Base-by-base conservation (phyloP, 352 stramenopile species). In the Globisporangium heterothallicum region DNA sequence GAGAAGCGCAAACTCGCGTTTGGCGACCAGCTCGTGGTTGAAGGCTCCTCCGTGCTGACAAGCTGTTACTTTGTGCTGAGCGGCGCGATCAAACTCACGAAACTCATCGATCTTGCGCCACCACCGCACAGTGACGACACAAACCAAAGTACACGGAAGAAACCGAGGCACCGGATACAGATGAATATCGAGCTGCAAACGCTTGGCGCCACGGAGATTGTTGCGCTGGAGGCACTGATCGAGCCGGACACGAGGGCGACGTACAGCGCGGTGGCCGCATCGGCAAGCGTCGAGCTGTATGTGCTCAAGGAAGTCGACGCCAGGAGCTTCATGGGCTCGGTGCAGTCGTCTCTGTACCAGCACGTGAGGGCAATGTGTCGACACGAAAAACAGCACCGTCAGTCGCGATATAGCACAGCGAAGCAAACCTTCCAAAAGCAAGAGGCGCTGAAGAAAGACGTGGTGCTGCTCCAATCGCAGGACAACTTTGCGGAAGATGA, bases 1-100 rank as follows among this genome's bases (percentile, higher is more conserved):
- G 63, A 78, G 50, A 70, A 78, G 46, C 63, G 63, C 13, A 55
- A 70, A 34, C 59, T 83, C 24, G 58, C 59, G 25, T 86, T 79
- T 49, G 72, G 72, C 19, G 57, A 76, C 24, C 45, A 59, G 3
- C 19, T 86, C 7, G 22, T 82, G 13, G 59, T 51, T 18, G 53
- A 73, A 56, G 53, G 62, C 9, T 43, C 36, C 42, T 41, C 46
- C 0, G 26, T 66, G 27, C 1, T 58, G 13, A 45, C 34, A 41
- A 10, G 56, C 12, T 74, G 59, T 38, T 79, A 69, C 53, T 59
- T 84, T 30, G 53, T 84, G 9, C 59, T 80, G 9, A 74, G 58
- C 9, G 70, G 70, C 9, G 32, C 45, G 0, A 58, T 80, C 18
- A 76, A 69, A 35, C 42, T 78, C 32, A 64, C 51, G 2, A 64